Base-by-base conservation (phyloP, 2,329 filamentous ascomycete genomes). In the Fusarium sp. region DNA sequence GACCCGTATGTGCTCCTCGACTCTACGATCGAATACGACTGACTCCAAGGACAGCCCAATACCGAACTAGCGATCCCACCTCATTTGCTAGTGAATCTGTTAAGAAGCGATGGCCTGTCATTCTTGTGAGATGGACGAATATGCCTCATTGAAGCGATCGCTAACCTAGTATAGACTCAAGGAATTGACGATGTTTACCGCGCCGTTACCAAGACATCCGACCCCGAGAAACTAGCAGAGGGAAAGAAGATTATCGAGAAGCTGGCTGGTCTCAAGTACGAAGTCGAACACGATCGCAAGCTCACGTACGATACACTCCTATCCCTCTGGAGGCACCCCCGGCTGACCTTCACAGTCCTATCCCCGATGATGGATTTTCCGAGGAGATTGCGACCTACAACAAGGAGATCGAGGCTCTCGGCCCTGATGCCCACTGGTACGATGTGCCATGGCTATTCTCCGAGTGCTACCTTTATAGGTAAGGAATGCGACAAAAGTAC, bases 111-210 rank as follows among this genome's bases (percentile, higher is more conserved):
- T 99, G 95, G 96, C 96, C 96, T 16, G 85, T 97, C 58, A 99
- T 99, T 77, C 82, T 99, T 73, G 93, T 97, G 74, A 78, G 87
- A 77, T 46, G 2, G 16, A n/a, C 23, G 3, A 18, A 4, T 36
- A 28, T 33, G 3, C 8, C 8, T 12, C 37, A 16, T 38, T 16
- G 15, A n/a, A 2, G 9, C 20, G 10, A 6, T 15, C 23, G 6
- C 61, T 75, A 12, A 75, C 38, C 34, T 23, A 4, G 0, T 12
- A 0, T 66, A 97, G 93, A 98, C 96, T 16, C 89, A 94, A 77
- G 92, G 91, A 57, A 96, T 99, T 75, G 95, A 99, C 78, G 95
- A 98, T 79, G 86, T 97, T n/a, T 94, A 97, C 81, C 92, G 92
- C 53, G 85, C 92, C 9, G 86, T 91, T 6, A 83, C 84, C 34